Conservation (phyloP, 164 flowering plant genomes). For the Vitis riparia region DNA sequence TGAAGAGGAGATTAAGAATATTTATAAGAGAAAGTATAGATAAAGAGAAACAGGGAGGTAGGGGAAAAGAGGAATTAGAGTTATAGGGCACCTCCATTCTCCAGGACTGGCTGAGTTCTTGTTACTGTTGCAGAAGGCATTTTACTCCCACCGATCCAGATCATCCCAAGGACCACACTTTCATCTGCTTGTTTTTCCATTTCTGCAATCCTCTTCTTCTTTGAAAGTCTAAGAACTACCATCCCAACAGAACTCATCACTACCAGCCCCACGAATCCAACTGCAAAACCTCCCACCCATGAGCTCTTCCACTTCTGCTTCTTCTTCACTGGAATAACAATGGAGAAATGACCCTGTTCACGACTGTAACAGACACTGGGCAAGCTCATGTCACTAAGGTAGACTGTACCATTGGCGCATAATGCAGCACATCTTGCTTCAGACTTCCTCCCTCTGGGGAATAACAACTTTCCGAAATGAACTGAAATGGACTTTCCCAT, state of each 20-base stretch:
- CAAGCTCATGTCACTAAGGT: slow-evolving; percentile 20
- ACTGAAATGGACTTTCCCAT: slow-evolving; percentile 24
- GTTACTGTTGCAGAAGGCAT: slow-evolving; percentile 51
- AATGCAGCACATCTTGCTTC: slow-evolving; percentile 28
- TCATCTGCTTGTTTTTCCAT: slow-evolving; percentile 48
- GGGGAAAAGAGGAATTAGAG: neutral
- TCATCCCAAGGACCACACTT: slow-evolving; percentile 27
- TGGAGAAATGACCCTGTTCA: slow-evolving; percentile 35
- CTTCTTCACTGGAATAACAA: slow-evolving; percentile 30
- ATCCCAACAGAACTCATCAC: slow-evolving; percentile 18
- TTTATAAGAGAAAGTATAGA: no score
- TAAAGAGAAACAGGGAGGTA: neutral
- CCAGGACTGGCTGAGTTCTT: slow-evolving; percentile 49
- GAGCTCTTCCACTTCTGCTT: slow-evolving; percentile 14
- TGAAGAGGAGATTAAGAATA: no score
- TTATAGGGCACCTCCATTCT: slow-evolving; percentile 20
- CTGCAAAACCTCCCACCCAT: slow-evolving; percentile 29
- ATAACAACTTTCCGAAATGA: slow-evolving; percentile 14
- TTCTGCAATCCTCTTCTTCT: slow-evolving; percentile 22
- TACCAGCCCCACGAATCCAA: slow-evolving; percentile 21
- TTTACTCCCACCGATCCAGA: slow-evolving; percentile 43
- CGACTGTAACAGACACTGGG: slow-evolving; percentile 22
- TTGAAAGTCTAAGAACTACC: slow-evolving; percentile 12
- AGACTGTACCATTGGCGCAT: slow-evolving; percentile 16
- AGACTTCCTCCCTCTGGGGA: neutral